Evolutionary conservation across 2,329 filamentous ascomycete genomes (phyloP).

Genomic region (Alternaria tenuissima): DNA sequence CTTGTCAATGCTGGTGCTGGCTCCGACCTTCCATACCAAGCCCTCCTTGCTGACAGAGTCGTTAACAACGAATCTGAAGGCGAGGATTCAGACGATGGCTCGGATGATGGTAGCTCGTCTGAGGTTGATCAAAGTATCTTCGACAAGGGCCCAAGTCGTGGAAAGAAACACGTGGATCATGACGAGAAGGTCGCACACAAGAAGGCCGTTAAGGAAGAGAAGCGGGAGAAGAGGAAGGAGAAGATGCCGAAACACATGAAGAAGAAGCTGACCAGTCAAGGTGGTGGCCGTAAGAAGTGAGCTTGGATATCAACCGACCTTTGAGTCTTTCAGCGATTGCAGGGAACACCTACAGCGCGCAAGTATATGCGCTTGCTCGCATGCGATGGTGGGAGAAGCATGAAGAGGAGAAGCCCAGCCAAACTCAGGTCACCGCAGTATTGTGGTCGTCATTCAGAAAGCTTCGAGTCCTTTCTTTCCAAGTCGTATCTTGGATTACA

Average conservation of each 20-base stretch:
- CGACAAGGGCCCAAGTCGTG: constrained; percentile 45
- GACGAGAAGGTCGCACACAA: constrained; percentile 91
- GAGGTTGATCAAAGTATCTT: constrained; percentile 45
- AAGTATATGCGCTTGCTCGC: background rate
- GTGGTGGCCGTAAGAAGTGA: constrained; percentile 67
- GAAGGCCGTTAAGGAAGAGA: constrained; percentile 90
- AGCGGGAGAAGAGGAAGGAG: constrained; percentile 88
- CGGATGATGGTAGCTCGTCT: constrained; percentile 25
- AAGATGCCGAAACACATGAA: constrained; percentile 98
- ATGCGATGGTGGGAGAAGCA: background rate
- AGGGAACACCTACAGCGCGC: background rate
- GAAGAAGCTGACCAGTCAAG: constrained; percentile 78
- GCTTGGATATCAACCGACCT: background rate
- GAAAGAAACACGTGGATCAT: constrained; percentile 80
- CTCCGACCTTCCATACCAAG: constrained; percentile 82
- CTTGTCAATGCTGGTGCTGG: constrained; percentile 77
- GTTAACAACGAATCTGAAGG: constrained; percentile 57
- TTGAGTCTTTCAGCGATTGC: background rate
- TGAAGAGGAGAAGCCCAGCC: background rate
- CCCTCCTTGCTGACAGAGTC: constrained; percentile 77
- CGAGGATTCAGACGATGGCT: constrained; percentile 26
- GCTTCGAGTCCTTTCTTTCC: background rate
- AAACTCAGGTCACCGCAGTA: background rate
- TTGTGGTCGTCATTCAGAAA: background rate
- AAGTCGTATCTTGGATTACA: background rate